Evolutionary conservation across 2,329 filamentous ascomycete genomes (phyloP).

Genomic region (Biscogniauxia mediterranea): DNA sequence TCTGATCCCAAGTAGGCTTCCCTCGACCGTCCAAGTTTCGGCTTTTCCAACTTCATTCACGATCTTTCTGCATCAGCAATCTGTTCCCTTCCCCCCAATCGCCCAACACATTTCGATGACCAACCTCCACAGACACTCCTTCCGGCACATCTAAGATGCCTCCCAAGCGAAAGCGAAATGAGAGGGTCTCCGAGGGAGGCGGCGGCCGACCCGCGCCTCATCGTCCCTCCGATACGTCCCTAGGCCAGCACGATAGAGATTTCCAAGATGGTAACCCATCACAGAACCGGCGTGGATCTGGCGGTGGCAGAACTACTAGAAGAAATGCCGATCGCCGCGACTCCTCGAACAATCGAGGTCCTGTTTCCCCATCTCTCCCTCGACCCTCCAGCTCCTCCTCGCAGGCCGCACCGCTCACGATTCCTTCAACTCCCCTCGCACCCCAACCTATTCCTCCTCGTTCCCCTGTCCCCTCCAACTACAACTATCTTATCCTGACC

Average conservation of each 20-base stretch:
- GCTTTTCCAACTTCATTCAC: conserved; percentile 12
- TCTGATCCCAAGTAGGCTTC: conserved; percentile 17
- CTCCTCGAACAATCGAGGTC: conserved; percentile 37
- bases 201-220: conserved; percentile 59
- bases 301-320: conserved; percentile 46
- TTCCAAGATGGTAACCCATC: conserved; percentile 39
- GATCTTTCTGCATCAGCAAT: conserved; percentile 17
- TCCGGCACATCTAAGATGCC: conserved; percentile 43
- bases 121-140: conserved; percentile 20
- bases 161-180: conserved; percentile 59
- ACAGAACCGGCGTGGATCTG: conserved; percentile 39
- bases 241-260: conserved; percentile 59
- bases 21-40: conserved; percentile 12
- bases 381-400: conserved; percentile 40
- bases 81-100: conserved; percentile 11
- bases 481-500: conserved; percentile 74
- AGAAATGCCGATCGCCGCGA: conserved; percentile 51
- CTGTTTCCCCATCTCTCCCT: conserved; percentile 32
- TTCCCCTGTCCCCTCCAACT: conserved; percentile 45
- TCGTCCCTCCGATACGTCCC: conserved; percentile 54
- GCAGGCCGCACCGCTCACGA: conserved; percentile 28
- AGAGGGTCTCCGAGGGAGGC: conserved; percentile 47
- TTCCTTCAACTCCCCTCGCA: conserved; percentile 25
- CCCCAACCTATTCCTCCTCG: conserved; percentile 24
- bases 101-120: conserved; percentile 21